Evolutionary conservation across 2,329 filamentous ascomycete species (phyloP).

Genomic region (Trichoderma sp.): DNA sequence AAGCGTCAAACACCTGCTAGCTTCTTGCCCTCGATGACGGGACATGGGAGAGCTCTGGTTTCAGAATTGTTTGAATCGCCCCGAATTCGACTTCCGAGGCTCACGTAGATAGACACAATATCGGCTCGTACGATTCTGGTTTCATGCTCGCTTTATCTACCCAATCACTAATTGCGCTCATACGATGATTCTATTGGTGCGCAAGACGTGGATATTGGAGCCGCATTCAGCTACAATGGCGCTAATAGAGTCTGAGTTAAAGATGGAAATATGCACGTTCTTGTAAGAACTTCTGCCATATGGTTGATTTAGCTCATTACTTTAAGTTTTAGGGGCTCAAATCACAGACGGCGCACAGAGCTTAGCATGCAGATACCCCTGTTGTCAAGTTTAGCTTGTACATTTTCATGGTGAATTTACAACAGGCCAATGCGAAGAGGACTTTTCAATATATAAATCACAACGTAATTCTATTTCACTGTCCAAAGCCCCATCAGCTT

Average conservation of each 20-base stretch:
- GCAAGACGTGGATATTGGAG: neutral
- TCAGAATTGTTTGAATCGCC: neutral
- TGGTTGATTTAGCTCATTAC: neutral
- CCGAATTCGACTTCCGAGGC: neutral
- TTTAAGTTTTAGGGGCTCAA: neutral
- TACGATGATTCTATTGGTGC: neutral
- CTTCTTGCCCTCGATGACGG: neutral
- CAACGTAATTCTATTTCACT: neutral
- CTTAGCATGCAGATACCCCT: neutral
- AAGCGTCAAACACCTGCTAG: neutral
- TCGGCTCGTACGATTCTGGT: neutral
- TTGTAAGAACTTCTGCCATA: neutral
- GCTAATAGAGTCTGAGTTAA: neutral
- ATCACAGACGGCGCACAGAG: neutral
- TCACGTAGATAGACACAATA: neutral
- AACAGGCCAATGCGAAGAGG: neutral
- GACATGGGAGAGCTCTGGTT: neutral
- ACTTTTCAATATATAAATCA: neutral
- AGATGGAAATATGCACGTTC: neutral
- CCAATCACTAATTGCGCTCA: neutral
- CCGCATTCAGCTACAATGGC: neutral
- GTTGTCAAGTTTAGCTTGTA: neutral
- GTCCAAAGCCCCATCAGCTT: neutral
- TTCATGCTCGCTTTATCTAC: neutral
- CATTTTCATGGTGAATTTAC: neutral